Evolutionary conservation across 208 protist species (phyloP), one percentile per base, ranked within the genome.

Genomic region (Crithidia acanthocephali): DNA sequence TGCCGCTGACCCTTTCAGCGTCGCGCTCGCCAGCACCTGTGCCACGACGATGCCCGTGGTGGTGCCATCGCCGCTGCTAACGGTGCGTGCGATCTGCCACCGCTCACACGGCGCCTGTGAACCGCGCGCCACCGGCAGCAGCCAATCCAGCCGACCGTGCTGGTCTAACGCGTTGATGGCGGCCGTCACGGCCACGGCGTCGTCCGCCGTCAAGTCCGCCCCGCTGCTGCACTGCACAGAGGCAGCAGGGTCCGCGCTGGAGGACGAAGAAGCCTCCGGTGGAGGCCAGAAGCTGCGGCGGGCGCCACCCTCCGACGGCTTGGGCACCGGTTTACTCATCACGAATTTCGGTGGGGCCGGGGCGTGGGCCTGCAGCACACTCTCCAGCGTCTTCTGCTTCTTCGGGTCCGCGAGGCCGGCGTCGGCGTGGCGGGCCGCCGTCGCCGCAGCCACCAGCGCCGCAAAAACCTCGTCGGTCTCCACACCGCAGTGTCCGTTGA

Each of bases 311-410:
- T 64, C 51, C 32, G 23, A 22, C n/a, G 72, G 55, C 58, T 72
- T 77, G 23, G 87, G 82, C 13, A 84, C 81, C 7, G 88, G 82
- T 72, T 92, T 93, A 44, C 79, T 83, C 65, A 96, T 80, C 2
- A 88, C 84, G 32, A 96, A 93, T 45, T 74, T 76, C 11, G 91
- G 91, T 37, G 91, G 91, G 23, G 76, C 77, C 6, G 77, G 80
- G 4, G 84, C 87, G 61, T 92, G 87, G 2, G 47, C 58, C 27
- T 61, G 52, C 11, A 89, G 48, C 22, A 89, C 71, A n/a, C 76
- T 88, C 16, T 90, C 86, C 33, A 81, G 67, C 48, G 78, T 64
- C 63, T 60, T 68, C 1, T 23, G 7, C 13, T 2, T 10, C 6
- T 52, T 40, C 13, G 51, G 66, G 10, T 53, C 47, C 18, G 42